Base-by-base conservation (phyloP, 2,329 filamentous ascomycete genomes). In the Chaetomium globosum region DNA sequence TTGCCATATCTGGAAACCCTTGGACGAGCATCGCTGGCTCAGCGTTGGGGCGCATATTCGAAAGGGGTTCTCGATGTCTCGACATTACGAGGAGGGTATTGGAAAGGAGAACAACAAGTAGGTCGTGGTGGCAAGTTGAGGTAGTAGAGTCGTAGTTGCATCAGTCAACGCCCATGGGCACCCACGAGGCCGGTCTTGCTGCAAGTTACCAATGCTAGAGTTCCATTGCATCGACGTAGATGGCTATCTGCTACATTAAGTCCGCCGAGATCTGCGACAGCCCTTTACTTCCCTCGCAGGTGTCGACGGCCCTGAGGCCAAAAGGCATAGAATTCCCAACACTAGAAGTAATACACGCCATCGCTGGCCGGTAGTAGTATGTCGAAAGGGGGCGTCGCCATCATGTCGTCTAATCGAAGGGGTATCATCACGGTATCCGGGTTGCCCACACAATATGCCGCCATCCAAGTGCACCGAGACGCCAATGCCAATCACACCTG, bases 381-480 rank as follows among this genome's bases (percentile, higher is more conserved):
- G 26, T 23, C 56, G 43, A 46, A 33, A 48, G 13, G 48, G 52
- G 19, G 26, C 16, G 23, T 21, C 59, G 26, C 31, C 16, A 62
- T 21, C 21, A 30, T 23, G 33, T 31, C 31, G 52, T 52, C 52
- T 12, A 57, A 31, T 48, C 58, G 36, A n/a, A 19, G 51, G 30
- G 59, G 63, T 49, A 59, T 59, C 58, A 57, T 61, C 30, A 51
- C 48, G 59, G 55, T 56, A 63, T 63, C 52, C 56, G 49, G 28
- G 57, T 53, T 53, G 48, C 21, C 58, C 57, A 9, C 57, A 59
- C 28, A 49, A 33, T 51, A 59, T 26, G 55, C 59, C 59, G 30
- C 55, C 59, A 36, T 52, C 62, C 64, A 61, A 57, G 26, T 30
- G 57, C 58, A 56, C 66, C 62, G 31, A 57, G 39, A 65, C 63